A percentile compares a stretch with the other conserved stretches of the same genome.
phyloP scores from a whole-genome alignment of 371 early-diverging fungal species.

The Mortierella sp. region DNA sequence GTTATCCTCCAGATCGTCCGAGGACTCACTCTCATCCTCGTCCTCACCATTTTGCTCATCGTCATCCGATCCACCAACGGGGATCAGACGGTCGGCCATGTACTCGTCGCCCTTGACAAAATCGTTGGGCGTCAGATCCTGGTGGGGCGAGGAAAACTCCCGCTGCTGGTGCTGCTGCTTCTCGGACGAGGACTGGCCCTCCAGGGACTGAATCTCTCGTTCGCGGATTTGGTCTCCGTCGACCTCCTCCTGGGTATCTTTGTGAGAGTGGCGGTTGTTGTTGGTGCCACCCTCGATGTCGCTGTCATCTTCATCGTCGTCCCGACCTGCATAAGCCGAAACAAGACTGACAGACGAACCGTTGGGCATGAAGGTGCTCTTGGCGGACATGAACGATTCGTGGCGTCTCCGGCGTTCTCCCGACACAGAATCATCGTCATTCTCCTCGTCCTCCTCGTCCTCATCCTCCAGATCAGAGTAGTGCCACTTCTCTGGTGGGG shows the following conservation, averaged over 20 bases:
- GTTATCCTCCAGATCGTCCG: slow-evolving; percentile 48
- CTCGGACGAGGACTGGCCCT: slow-evolving; percentile 11
- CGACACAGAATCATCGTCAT: slow-evolving; percentile 14
- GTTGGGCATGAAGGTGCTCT: slow-evolving; percentile 36
- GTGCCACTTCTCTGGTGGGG: slow-evolving; percentile 56
- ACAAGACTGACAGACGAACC: slow-evolving; percentile 47
- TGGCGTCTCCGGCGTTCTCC: slow-evolving; percentile 40
- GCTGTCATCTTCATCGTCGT: slow-evolving; percentile 19
- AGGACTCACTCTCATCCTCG: slow-evolving; percentile 47
- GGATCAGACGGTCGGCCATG: slow-evolving; percentile 3
- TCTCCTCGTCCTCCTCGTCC: slow-evolving; percentile 21
- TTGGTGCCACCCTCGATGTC: neutral
- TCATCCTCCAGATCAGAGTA: slow-evolving; percentile 48
- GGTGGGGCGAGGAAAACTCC: neutral
- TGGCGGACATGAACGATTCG: slow-evolving; percentile 56
- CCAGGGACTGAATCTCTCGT: slow-evolving; percentile 26
- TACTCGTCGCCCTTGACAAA: slow-evolving; percentile 22
- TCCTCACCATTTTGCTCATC: slow-evolving; percentile 37
- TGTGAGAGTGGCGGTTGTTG: neutral
- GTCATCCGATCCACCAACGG: slow-evolving; percentile 16
- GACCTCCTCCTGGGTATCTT: slow-evolving; percentile 29
- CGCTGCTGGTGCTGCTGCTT: slow-evolving; percentile 5
- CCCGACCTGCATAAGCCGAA: slow-evolving; percentile 13
- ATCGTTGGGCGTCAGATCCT: slow-evolving; percentile 15
- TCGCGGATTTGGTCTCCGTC: slow-evolving; percentile 9